Base-by-base conservation (phyloP, 1,284 basidiomycete genomes). In the Lentinula novae-zelandiae region DNA sequence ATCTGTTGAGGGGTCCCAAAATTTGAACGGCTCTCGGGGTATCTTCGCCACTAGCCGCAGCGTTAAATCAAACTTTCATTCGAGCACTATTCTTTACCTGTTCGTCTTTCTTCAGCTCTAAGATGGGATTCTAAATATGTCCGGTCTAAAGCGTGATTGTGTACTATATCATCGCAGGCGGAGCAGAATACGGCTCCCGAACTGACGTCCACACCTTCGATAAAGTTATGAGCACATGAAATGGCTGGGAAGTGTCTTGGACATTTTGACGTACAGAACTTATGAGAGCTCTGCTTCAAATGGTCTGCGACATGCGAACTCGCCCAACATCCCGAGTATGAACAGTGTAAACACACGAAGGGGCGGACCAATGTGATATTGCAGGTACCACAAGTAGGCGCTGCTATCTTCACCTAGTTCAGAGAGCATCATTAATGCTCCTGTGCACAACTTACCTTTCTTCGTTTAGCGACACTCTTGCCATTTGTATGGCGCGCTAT, bases 261-360 rank as follows among this genome's bases (percentile, higher is more conserved):
- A 44, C 38, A 56, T n/a, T 54, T 20, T 17, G 33, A 82, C 90
- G 67, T 61, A 93, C 93, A 88, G 69, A 93, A 91, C 10, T 71
- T 67, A 71, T 93, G 91, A 0, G 78, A 78, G 2, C 77, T 68
- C 20, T 83, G 78, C 65, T 75, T 80, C 63, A 89, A 75, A 70
- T 91, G 91, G 2, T 70, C 73, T 5, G 75, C 69, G 49, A 83
- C 76, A 69, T 89, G 91, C 17, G 76, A 78, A 54, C 75, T 76
- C 17, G 70, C 65, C 90, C 87, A 90, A 67, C 93, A 95, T 6
- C 89, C 92, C 31, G 84, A 78, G 68, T 81, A 90, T 4, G 83
- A 69, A 69, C 93, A 95, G n/a, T 89, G 83, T 9, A 95, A 75
- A 67, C 93, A 95, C 7, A 85, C 85, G 71, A 90, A 89, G 1